Conservation (phyloP, 2,329 filamentous ascomycete species). For the Ophiostoma tasmaniense region DNA sequence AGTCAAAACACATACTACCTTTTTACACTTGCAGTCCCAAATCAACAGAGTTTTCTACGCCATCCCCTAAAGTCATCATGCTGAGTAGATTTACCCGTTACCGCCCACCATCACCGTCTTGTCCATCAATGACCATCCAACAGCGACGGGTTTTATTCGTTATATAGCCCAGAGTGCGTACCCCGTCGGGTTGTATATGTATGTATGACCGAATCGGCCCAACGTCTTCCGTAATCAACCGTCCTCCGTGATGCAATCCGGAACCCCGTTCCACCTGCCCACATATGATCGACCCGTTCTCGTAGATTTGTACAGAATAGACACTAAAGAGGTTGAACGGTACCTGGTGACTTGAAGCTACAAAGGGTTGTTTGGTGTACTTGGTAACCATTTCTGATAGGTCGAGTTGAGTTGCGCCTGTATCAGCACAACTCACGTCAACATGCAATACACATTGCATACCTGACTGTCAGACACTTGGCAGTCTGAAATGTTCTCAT, state of each 20-base stretch:
- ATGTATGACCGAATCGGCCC: background rate
- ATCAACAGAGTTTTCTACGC: background rate
- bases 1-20: background rate
- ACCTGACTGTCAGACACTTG: background rate
- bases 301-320: background rate
- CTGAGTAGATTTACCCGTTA: background rate
- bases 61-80: background rate
- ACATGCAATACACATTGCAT: background rate
- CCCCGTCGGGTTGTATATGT: background rate
- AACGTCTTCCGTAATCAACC: background rate
- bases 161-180: background rate
- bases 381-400: background rate
- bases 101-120: background rate
- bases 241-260: background rate
- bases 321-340: too few species aligned
- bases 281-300: conserved; percentile 8
- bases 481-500: background rate
- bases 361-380: too few species aligned
- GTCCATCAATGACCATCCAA: background rate
- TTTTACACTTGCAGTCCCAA: background rate
- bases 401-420: background rate
- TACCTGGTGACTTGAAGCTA: too few species aligned
- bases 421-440: background rate
- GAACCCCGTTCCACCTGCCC: conserved; percentile 3
- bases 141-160: background rate